phyloP scores from a whole-genome alignment of 2,329 filamentous ascomycete species.

The Aspergillus sclerotialis region DNA sequence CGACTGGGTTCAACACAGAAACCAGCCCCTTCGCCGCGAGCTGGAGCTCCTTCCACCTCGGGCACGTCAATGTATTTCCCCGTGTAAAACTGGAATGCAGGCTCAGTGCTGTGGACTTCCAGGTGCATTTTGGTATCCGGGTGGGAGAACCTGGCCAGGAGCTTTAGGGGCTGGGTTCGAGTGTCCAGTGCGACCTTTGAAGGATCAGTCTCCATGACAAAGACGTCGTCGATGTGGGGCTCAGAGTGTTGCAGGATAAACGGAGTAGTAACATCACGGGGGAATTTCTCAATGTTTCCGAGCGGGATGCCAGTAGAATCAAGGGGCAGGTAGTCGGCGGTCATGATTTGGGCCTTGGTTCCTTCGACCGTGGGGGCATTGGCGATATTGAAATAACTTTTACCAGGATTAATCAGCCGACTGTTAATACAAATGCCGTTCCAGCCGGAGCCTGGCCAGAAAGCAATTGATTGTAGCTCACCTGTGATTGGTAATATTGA shows the following conservation, averaged over 20 bases:
- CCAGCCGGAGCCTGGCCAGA: too few relatives aligned
- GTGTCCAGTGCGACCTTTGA: constrained; percentile 59
- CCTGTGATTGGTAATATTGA: constrained; percentile 97
- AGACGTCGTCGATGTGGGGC: constrained; percentile 85
- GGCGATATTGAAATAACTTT: constrained; percentile 62
- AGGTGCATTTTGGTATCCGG: constrained; percentile 69
- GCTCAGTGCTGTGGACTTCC: constrained; percentile 85
- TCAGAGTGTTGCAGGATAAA: constrained; percentile 66
- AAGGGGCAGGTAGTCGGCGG: constrained; percentile 63
- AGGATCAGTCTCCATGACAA: constrained; percentile 64
- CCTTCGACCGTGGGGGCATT: constrained; percentile 53
- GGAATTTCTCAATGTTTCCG: constrained; percentile 56
- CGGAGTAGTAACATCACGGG: constrained; percentile 55
- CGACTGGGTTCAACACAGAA: constrained; percentile 92
- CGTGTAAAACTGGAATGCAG: constrained; percentile 95
- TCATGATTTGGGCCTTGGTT: constrained; percentile 53
- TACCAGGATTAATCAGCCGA: too few relatives aligned
- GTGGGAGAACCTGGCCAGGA: constrained; percentile 67
- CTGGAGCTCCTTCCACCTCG: constrained; percentile 51
- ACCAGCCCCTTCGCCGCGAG: constrained; percentile 61
- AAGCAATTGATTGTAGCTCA: constrained; percentile 39
- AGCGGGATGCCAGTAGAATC: constrained; percentile 69
- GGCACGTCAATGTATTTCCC: constrained; percentile 78
- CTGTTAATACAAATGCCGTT: too few relatives aligned
- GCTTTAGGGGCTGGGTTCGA: constrained; percentile 54